Evolutionary conservation across 352 stramenopile species (phyloP).

Genomic region (Lagenidium giganteum): DNA sequence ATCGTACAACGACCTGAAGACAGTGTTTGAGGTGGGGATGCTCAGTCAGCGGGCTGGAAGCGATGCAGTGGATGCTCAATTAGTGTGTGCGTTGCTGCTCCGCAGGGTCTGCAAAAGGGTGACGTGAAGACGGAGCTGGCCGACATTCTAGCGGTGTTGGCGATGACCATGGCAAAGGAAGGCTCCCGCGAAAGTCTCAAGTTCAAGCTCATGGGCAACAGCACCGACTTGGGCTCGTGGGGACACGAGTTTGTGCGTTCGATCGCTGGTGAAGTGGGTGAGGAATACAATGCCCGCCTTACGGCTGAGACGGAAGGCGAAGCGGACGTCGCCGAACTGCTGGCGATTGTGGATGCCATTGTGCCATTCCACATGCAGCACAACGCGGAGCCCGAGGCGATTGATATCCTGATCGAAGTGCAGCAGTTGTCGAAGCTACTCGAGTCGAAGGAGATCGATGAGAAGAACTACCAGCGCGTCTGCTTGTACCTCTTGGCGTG

Average conservation of each 20-base stretch:
- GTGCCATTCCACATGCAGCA: conserved; percentile 99
- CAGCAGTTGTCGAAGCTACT: conserved; percentile 95
- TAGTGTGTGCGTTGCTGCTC: too few species aligned
- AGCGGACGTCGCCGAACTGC: conserved; percentile 87
- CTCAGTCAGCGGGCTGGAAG: too few species aligned
- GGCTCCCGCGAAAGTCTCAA: conserved; percentile 81
- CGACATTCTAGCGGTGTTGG: conserved; percentile 91
- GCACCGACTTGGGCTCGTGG: conserved; percentile 93
- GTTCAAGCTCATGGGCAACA: conserved; percentile 91
- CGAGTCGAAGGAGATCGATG: conserved; percentile 92
- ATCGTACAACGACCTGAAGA: conserved; percentile 94
- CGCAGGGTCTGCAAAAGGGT: too few species aligned
- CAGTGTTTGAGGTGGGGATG: conserved; percentile 50
- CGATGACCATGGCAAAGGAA: conserved; percentile 98
- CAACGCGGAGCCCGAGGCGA: conserved; percentile 98
- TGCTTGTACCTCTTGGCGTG: conserved; percentile 99
- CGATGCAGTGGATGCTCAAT: too few species aligned
- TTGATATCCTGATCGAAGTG: conserved; percentile 99
- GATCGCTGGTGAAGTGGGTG: conserved; percentile 96
- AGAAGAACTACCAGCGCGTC: conserved; percentile 98
- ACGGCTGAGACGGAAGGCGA: conserved; percentile 44
- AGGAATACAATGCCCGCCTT: conserved; percentile 83
- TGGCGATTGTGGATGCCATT: conserved; percentile 97
- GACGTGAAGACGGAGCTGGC: conserved; percentile 80
- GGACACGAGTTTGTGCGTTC: conserved; percentile 98